Evolutionary conservation across 768 basidiomycete genomes (phyloP).

Genomic region (Suillus discolor): DNA sequence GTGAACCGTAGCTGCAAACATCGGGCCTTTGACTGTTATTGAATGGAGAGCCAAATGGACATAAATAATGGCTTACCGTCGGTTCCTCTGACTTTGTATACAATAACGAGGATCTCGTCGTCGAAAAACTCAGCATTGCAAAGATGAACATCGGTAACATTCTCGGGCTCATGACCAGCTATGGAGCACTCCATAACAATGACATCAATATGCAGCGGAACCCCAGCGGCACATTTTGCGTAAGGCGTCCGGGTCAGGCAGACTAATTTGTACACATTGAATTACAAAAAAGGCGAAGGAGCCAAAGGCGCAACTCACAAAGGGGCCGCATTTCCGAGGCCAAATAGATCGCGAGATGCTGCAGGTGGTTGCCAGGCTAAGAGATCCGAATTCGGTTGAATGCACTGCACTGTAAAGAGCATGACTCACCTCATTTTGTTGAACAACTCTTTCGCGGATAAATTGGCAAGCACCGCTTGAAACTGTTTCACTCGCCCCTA

Average conservation of each 20-base stretch:
- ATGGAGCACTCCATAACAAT: constrained; percentile 54
- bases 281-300: constrained; percentile 26
- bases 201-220: constrained; percentile 43
- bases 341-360: constrained; percentile 55
- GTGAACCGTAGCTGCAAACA: constrained; percentile 63
- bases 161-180: constrained; percentile 34
- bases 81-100: constrained; percentile 53
- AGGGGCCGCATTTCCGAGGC: constrained; percentile 42
- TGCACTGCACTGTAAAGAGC: constrained; percentile 24
- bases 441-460: constrained; percentile 58
- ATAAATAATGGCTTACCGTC: constrained; percentile 41
- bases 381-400: constrained; percentile 30
- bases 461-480: constrained; percentile 35
- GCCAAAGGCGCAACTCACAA: constrained; percentile 42
- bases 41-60: constrained; percentile 20
- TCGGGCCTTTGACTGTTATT: constrained; percentile 47
- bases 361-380: constrained; percentile 46
- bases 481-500: constrained; percentile 33
- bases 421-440: constrained; percentile 52
- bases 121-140: constrained; percentile 81
- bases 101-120: constrained; percentile 65
- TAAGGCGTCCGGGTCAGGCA: constrained; percentile 58
- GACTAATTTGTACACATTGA: constrained; percentile 49
- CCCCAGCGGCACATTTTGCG: constrained; percentile 39
- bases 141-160: constrained; percentile 47